phyloP scores from a whole-genome alignment of 2,329 filamentous ascomycete species.

The Lachnellula subtilissima region DNA sequence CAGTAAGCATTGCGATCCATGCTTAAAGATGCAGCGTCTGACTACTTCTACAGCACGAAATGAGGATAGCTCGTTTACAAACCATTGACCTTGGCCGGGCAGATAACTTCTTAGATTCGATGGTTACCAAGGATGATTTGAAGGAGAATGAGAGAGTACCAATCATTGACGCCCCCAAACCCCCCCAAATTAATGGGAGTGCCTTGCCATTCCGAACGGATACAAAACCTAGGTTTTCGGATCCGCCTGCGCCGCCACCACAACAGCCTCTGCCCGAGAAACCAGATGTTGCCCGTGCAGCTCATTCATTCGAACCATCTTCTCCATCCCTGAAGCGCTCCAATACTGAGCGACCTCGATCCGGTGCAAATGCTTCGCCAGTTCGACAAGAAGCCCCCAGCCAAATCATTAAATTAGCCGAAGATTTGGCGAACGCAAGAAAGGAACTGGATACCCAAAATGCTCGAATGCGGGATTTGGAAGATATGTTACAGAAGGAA shows the following conservation, averaged over 20 bases:
- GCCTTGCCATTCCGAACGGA: constrained; percentile 57
- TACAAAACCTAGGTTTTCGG: constrained; percentile 78
- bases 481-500: constrained; percentile 73
- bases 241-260: constrained; percentile 87
- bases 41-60: constrained; percentile 62
- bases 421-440: constrained; percentile 77
- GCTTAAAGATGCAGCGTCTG: constrained; percentile 11
- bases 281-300: constrained; percentile 59
- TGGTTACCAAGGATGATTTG: constrained; percentile 67
- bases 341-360: constrained; percentile 70
- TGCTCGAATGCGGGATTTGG: constrained; percentile 73
- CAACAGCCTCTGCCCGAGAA: constrained; percentile 93
- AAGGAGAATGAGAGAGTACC: constrained; percentile 54
- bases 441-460: constrained; percentile 83
- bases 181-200: constrained; percentile 41
- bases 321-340: constrained; percentile 66
- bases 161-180: constrained; percentile 43
- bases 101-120: constrained; percentile 70
- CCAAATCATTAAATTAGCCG: constrained; percentile 79
- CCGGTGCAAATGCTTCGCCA: constrained; percentile 43
- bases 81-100: constrained; percentile 80
- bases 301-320: constrained; percentile 40
- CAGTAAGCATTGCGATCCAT: constrained; percentile 17
- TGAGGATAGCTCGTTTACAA: constrained; percentile 84
- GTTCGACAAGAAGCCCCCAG: constrained; percentile 51